Evolutionary conservation across 352 stramenopile genomes (phyloP), one percentile per base, ranked within the genome.

Genomic region (Pythium aphanidermatum): DNA sequence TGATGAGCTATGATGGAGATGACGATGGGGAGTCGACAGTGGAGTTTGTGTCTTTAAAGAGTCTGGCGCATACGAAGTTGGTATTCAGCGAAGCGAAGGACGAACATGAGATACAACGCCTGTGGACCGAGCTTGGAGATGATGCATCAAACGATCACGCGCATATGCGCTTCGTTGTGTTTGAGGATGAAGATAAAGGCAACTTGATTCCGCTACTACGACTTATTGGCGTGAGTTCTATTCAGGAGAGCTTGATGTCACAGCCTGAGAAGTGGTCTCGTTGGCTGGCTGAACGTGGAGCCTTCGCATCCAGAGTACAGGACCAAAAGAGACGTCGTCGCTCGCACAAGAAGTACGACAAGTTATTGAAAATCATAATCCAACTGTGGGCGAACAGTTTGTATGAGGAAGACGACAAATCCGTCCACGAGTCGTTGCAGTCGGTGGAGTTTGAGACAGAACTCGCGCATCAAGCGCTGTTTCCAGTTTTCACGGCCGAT

Each of bases 91-190:
- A 45, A 7, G 36, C 25, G 20, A 33, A 55, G 4, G 27, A 36
- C 4, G 46, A 41, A 1, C 45, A 28, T n/a, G 53, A 61, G 33
- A 61, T 61, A n/a, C 32, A 43, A 13, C 45, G 40, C 3, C 28
- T 61, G 28, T 51, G 37, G 16, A 32, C 27, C 1, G 38, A 63
- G 7, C 29, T 84, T 9, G 45, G 47, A 1, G 75, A 74, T 19
- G 30, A 56, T 0, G 60, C n/a, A n/a, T n/a, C n/a, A n/a, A n/a
- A n/a, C n/a, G n/a, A n/a, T n/a, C n/a, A n/a, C n/a, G n/a, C n/a
- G n/a, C n/a, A n/a, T n/a, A n/a, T n/a, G n/a, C n/a, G 38, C 1
- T 52, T 59, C 39, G 52, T 60, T 2, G 32, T 19, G 2, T 16
- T 47, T 1, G 35, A 52, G 6, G 50, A 54, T 14, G 30, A 38